These are phyloP conservation scores for Poronia punctata DNA, from an alignment of 495 filamentous ascomycete genomes.

Conservation along the genomic window DNA sequence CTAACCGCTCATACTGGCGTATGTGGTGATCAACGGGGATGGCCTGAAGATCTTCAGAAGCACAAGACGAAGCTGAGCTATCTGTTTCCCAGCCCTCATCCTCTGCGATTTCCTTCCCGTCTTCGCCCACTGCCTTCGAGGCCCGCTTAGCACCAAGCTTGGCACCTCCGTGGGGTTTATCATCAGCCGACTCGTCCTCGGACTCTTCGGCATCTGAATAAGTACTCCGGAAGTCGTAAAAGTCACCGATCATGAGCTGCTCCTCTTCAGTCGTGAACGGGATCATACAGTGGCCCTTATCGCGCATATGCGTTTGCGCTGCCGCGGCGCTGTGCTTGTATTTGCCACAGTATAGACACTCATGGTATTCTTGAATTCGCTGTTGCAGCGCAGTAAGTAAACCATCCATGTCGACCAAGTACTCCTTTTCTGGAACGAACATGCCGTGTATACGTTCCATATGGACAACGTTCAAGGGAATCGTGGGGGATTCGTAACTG, in stretches of 20 bases:
- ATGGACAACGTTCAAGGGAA: constrained; percentile 69
- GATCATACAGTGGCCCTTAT: constrained; percentile 94
- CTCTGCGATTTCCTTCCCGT: constrained; percentile 46
- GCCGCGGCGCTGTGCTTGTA: constrained; percentile 64
- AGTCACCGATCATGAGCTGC: constrained; percentile 92
- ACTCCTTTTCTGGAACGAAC: constrained; percentile 87
- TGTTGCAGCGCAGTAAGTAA: constrained; percentile 72
- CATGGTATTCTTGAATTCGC: constrained; percentile 66
- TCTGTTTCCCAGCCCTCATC: constrained; percentile 87
- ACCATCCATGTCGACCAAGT: constrained; percentile 72
- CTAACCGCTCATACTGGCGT: constrained; percentile 53
- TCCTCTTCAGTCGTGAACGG: constrained; percentile 85
- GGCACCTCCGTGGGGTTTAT: constrained; percentile 47
- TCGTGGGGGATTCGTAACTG: constrained; percentile 64
- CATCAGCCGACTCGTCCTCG: constrained; percentile 49
- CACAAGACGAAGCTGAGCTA: constrained; percentile 73
- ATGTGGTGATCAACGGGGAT: constrained; percentile 60
- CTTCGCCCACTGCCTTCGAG: constrained; percentile 39
- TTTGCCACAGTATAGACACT: constrained; percentile 71
- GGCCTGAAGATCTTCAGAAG: constrained; percentile 65
- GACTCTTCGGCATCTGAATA: constrained; percentile 74
- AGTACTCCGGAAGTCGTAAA: constrained; percentile 92
- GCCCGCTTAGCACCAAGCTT: constrained; percentile 49
- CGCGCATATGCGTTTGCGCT: constrained; percentile 90
- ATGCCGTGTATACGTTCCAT: constrained; percentile 92